phyloP scores from a whole-genome alignment of 768 basidiomycete species.

The Boletus subcaerulescens region DNA sequence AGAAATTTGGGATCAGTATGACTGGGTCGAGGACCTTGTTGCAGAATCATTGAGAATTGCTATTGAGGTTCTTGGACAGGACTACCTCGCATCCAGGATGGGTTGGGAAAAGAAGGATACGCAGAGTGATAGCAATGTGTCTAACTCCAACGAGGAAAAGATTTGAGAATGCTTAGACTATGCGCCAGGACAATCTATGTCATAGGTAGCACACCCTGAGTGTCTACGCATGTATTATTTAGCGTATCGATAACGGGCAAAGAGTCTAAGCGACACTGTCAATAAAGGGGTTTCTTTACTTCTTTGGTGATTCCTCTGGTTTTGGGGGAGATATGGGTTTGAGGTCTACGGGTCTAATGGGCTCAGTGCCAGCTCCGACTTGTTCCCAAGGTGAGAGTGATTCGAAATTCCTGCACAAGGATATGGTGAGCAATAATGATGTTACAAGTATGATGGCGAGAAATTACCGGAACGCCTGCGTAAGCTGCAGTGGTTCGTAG shows the following conservation, averaged over 20 bases:
- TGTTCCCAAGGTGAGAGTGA: slow-evolving; percentile 95
- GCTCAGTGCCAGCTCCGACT: slow-evolving; percentile 63
- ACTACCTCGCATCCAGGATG: slow-evolving; percentile 85
- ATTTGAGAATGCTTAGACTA: slow-evolving; percentile 3
- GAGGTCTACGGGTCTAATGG: slow-evolving; percentile 63
- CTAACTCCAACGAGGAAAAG: slow-evolving; percentile 7
- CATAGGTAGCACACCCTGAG: slow-evolving; percentile 1
- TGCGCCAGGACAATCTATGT: slow-evolving; percentile 5
- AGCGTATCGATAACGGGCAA: slow-evolving; percentile 12
- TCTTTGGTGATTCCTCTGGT: slow-evolving; percentile 74
- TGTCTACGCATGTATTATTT: slow-evolving; percentile 10
- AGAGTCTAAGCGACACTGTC: background rate
- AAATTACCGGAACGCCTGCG: slow-evolving; percentile 91
- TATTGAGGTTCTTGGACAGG: slow-evolving; percentile 89
- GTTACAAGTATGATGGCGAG: background rate
- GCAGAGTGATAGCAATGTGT: slow-evolving; percentile 4
- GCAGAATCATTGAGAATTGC: slow-evolving; percentile 83
- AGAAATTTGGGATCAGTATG: slow-evolving; percentile 84
- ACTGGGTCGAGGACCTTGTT: slow-evolving; percentile 95
- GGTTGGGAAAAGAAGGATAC: slow-evolving; percentile 56
- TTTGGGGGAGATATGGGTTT: slow-evolving; percentile 76
- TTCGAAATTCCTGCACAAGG: slow-evolving; percentile 77
- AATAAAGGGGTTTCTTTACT: slow-evolving; percentile 41
- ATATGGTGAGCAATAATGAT: background rate
- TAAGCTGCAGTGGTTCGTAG: slow-evolving; percentile 95